Evolutionary conservation across 257 asterid genomes (phyloP), one percentile per base, ranked within the genome.

Genomic region (Primulina tabacum): DNA sequence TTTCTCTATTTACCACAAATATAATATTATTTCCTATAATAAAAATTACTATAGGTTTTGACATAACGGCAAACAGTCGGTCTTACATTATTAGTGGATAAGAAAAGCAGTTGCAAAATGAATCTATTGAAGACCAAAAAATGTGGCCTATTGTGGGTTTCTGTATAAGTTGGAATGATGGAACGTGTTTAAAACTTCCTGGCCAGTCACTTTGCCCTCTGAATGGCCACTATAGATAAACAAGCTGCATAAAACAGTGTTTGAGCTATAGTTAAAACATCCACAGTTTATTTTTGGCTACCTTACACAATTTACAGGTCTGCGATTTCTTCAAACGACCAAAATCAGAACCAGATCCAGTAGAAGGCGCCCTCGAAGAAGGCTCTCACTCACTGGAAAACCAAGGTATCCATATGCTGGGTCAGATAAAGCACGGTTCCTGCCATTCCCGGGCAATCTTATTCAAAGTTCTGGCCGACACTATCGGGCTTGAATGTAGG

Each of bases 401-500:
- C 80, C 97, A 87, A 69, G 98, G 98, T 65, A 82, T 88, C 81
- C 89, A 85, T 71, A 71, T 92, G 88, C 82, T 92, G 74, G 87
- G 97, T 72, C 97, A 92, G 77, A 82, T 86, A 71, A 92, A 90
- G 80, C 89, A 79, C 63, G 92, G 91, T 34, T 87, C 95, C 62
- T 92, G 96, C 80, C 91, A 80, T 78, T 80, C 95, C 70, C 88
- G 86, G 78, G 90, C 98, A 77, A 88, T 92, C 79, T 85, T 92
- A 71, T 92, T 92, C 86, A 92, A 92, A 84, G 92, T 90, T 83
- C 96, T 92, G 77, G 96, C 95, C 26, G 95, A 92, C 70, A 69
- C 87, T 64, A 83, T 83, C 53, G 96, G 98, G 71, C 76, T 92
- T 76, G 92, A 90, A 71, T 79, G 92, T 73, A 80, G 81, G 82